phyloP scores from a whole-genome alignment of 345 rosid genomes.

The Citrus mangshanensis region DNA sequence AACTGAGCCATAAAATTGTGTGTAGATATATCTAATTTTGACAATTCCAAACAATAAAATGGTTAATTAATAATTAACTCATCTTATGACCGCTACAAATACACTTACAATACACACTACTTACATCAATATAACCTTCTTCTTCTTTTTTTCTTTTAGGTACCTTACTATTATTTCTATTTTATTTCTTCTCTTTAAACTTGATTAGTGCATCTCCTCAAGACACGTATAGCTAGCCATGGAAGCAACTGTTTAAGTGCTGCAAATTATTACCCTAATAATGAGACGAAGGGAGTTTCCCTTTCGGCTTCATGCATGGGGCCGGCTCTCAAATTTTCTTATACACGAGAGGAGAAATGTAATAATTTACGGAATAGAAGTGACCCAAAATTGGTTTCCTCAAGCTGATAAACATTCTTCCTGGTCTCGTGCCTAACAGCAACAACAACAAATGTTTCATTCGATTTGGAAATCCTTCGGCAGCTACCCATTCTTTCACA shows the following conservation, averaged over 20 bases:
- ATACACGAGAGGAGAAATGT: background rate
- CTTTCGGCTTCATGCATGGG: background rate
- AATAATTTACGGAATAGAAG: conserved; percentile 3
- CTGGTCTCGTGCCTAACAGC: conserved; percentile 13
- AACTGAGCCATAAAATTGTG: background rate
- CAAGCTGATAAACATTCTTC: background rate
- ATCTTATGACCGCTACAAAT: no score
- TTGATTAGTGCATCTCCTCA: background rate
- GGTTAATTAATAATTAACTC: no score
- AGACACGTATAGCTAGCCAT: background rate
- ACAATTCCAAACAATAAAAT: no score
- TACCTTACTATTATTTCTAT: no score
- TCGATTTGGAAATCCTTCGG: conserved; percentile 18
- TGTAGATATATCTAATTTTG: no score
- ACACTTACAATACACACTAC: background rate
- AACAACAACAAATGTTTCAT: background rate
- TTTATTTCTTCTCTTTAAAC: background rate
- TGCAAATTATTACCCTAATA: background rate
- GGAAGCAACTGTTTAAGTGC: background rate
- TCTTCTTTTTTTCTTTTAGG: background rate
- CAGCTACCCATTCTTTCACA: background rate
- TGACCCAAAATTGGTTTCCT: conserved; percentile 9
- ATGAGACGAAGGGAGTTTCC: background rate
- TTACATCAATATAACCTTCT: background rate
- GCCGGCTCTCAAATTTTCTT: background rate